Base-by-base conservation (phyloP, 805 yeast genomes). In the Candida loeiensis region DNA sequence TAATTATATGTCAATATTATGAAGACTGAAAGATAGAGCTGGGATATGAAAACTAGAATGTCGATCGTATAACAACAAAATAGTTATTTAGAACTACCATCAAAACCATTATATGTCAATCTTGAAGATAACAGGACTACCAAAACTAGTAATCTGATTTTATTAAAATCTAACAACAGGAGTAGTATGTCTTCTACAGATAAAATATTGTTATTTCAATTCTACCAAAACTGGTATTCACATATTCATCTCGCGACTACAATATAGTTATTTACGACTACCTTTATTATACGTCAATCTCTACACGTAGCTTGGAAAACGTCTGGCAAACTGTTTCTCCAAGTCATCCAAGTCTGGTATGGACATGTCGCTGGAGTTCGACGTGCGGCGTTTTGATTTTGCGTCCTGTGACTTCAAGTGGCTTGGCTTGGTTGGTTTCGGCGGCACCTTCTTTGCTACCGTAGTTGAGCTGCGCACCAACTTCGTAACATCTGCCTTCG, bases 371-470 rank as follows among this genome's bases (percentile, higher is more conserved):
- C 76, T 68, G 24, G 64, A 47, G 39, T 53, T 51, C 49, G 73
- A 67, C 15, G 55, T 45, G 36, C 69, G 48, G 12, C 46, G 45
- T 17, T 16, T 15, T 6, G 21, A 8, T 17, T 11, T 41, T 16
- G 35, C 40, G 31, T 46, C 45, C 12, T 33, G 31, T 7, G 73
- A 58, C 47, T 71, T 71, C 41, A 81, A 60, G 49, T 76, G 73
- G 3, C 55, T 53, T 3, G 91, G 90, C 50, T 83, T 83, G 50
- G 64, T 66, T 1, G 89, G 89, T 48, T 79, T 80, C 20, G 81
- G 80, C 3, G 85, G 84, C 1, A 81, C 77, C 38, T 54, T 57
- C 45, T 64, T 63, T 20, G 35, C 37, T 11, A 28, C 27, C 12
- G 26, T 13, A 14, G 27, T 33, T 5, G 36, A 12, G 15, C 36